Conservation (phyloP, 2,329 filamentous ascomycete species). For the Penicillium rolfsii region DNA sequence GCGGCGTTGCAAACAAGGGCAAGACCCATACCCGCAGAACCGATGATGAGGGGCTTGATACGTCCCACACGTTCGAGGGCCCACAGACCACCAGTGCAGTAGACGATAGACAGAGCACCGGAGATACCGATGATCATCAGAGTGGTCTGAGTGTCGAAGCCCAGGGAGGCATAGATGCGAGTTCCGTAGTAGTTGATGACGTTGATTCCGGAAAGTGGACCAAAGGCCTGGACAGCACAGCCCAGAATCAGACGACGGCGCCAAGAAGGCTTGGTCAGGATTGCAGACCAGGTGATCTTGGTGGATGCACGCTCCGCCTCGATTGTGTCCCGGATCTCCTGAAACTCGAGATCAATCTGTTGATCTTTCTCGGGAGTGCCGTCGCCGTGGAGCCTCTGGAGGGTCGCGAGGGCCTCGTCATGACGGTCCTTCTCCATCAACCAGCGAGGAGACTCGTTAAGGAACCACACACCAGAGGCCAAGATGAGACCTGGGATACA, state of each 20-base stretch:
- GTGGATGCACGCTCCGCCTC: conserved; percentile 40
- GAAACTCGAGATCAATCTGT: conserved; percentile 45
- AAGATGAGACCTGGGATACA: conserved; percentile 43
- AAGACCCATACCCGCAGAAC: conserved; percentile 45
- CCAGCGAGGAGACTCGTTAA: conserved; percentile 36
- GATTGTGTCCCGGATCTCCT: conserved; percentile 46
- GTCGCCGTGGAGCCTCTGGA: conserved; percentile 24
- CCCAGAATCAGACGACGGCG: conserved; percentile 51
- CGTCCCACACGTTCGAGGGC: conserved; percentile 52
- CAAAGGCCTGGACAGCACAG: conserved; percentile 53
- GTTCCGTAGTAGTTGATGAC: conserved; percentile 51
- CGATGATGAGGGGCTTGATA: conserved; percentile 51
- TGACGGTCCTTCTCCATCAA: conserved; percentile 32
- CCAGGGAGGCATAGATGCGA: conserved; percentile 49
- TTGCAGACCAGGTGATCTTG: conserved; percentile 41
- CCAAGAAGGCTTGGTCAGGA: conserved; percentile 50
- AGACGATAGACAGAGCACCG: conserved; percentile 53
- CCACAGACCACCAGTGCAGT: conserved; percentile 50
- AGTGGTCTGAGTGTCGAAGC: conserved; percentile 49
- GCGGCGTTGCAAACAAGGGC: conserved; percentile 45
- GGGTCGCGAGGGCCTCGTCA: conserved; percentile 25
- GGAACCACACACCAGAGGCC: conserved; percentile 34
- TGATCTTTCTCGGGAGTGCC: conserved; percentile 23
- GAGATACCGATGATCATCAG: conserved; percentile 56
- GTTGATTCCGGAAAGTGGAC: conserved; percentile 53